These are phyloP conservation scores for Rhodotorula sp. DNA, from an alignment of 1,284 basidiomycete genomes.

Conservation along the genomic window DNA sequence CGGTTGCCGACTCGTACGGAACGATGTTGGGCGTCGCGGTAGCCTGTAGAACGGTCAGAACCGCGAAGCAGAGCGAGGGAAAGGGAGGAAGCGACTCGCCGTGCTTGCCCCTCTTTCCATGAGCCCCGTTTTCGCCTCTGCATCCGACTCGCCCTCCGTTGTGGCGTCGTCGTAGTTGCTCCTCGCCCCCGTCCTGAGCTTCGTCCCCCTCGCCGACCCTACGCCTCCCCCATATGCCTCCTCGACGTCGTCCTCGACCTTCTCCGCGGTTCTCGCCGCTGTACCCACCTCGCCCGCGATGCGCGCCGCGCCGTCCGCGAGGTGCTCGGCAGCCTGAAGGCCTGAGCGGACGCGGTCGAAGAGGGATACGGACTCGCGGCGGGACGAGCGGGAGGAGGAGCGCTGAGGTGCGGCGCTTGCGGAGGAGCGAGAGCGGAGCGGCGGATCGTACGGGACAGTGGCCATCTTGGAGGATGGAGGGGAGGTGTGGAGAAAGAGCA, in stretches of 20 bases:
- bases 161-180: not conserved
- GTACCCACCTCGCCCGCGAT: not conserved
- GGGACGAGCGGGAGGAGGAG: not conserved
- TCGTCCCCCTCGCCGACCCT: too few species aligned
- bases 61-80: rapidly evolving
- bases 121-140: not conserved
- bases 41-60: not conserved
- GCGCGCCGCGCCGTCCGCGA: not conserved
- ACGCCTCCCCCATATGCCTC: not conserved
- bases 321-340: not conserved
- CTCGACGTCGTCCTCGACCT: constrained; percentile 4
- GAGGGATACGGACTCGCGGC: not conserved
- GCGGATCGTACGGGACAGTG: constrained; percentile 3
- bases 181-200: too few species aligned
- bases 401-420: too few species aligned
- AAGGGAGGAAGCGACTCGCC: not conserved
- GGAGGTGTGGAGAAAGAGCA: not conserved
- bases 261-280: not conserved
- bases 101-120: not conserved
- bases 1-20: not conserved
- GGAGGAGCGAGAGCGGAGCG: not conserved
- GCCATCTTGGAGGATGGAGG: not conserved
- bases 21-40: not conserved
- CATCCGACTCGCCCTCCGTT: not conserved
- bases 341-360: not conserved